These are phyloP conservation scores for Silene vulgaris DNA, from an alignment of 179 eudicot species.

Conservation along the genomic window DNA sequence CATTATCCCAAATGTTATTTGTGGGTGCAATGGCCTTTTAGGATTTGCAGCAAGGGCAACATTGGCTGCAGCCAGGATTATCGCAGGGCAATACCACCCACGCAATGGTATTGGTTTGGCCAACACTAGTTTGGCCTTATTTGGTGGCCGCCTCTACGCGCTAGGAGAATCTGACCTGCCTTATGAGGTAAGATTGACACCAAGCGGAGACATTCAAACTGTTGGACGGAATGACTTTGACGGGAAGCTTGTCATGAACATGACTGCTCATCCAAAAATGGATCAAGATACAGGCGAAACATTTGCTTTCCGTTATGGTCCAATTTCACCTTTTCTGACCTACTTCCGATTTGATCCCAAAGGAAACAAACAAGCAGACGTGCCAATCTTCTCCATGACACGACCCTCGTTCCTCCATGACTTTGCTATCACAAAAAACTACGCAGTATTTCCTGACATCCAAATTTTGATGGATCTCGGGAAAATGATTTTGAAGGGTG, in stretches of 20 bases:
- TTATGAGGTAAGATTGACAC: conserved; percentile 38
- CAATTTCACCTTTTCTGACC: conserved; percentile 51
- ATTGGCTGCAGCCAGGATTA: conserved; percentile 31
- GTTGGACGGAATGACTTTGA: conserved; percentile 45
- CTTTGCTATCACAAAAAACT: conserved; percentile 55
- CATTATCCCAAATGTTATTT: conserved; percentile 49
- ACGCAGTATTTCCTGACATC: conserved; percentile 54
- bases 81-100: conserved; percentile 49
- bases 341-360: conserved; percentile 44
- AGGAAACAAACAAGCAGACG: conserved; percentile 44
- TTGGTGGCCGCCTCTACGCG: conserved; percentile 48
- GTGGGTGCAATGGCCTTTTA: conserved; percentile 49
- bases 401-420: conserved; percentile 56
- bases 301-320: conserved; percentile 53
- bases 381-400: conserved; percentile 51
- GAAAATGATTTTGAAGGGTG: conserved; percentile 37
- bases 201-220: conserved; percentile 49
- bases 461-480: conserved; percentile 48
- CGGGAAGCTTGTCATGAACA: conserved; percentile 36
- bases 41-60: conserved; percentile 50
- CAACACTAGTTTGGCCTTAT: conserved; percentile 53
- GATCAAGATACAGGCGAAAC: conserved; percentile 55
- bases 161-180: conserved; percentile 72
- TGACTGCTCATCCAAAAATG: conserved; percentile 75
- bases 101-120: conserved; percentile 54